Conservation (phyloP, 2,329 filamentous ascomycete species). For the Ceratocystis lukuohia region DNA sequence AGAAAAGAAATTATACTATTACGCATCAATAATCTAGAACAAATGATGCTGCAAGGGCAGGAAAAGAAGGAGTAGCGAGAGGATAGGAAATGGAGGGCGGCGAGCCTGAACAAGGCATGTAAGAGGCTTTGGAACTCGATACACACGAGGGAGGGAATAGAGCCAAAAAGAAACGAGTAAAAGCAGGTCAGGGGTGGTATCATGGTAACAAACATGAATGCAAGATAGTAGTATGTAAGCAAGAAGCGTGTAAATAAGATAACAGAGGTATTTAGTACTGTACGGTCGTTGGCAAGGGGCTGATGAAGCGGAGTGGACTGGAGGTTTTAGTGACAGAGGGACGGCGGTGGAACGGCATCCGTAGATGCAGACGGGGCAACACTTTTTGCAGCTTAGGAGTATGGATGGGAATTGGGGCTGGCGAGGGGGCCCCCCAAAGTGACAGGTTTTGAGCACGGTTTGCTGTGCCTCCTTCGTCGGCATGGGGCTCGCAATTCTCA, state of each 20-base stretch:
- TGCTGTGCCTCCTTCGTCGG: neutral
- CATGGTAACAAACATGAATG: constrained; percentile 7
- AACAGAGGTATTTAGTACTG: constrained; percentile 24
- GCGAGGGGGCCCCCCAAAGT: neutral
- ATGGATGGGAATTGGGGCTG: constrained; percentile 11
- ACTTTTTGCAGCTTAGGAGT: constrained; percentile 24
- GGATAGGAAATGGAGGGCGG: neutral
- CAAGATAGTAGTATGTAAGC: neutral
- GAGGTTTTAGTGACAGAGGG: constrained; percentile 30
- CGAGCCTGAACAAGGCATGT: neutral
- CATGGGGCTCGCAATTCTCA: neutral
- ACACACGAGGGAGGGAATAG: neutral
- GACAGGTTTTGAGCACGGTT: neutral
- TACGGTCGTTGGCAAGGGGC: constrained; percentile 25
- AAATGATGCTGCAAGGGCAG: neutral
- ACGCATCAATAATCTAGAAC: neutral
- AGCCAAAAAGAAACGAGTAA: neutral
- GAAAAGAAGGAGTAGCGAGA: neutral
- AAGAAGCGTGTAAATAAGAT: neutral
- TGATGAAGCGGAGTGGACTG: constrained; percentile 29
- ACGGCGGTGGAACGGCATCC: constrained; percentile 25
- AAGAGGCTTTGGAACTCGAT: neutral
- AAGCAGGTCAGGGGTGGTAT: neutral
- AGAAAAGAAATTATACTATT: constrained; percentile 10
- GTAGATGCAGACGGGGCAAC: constrained; percentile 18